These are phyloP conservation scores for Kregervanrija pseudodelftensis DNA, from an alignment of 805 yeast genomes.

Conservation along the genomic window DNA sequence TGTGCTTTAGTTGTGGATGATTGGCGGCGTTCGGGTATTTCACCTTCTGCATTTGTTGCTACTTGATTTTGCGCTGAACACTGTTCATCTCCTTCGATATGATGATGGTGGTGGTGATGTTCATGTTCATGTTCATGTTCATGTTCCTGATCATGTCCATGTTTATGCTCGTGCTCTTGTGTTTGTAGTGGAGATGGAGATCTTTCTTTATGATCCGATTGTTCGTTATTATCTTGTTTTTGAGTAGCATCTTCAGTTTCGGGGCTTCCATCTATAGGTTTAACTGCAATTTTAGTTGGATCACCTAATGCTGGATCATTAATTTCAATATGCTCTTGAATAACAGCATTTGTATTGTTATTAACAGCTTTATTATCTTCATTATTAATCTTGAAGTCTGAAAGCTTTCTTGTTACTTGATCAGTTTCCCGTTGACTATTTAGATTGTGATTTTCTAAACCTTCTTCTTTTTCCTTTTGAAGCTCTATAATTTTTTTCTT, in stretches of 20 bases:
- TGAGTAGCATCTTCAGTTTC: neutral
- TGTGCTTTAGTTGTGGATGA: constrained; percentile 27
- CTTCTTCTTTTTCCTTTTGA: constrained; percentile 18
- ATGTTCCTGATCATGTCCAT: neutral
- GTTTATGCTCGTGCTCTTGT: neutral
- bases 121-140: constrained; percentile 28
- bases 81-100: constrained; percentile 1
- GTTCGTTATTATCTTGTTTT: neutral
- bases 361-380: neutral
- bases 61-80: neutral
- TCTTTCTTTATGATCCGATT: neutral
- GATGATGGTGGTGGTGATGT: constrained; percentile 14
- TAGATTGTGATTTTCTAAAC: constrained; percentile 3
- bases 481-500: constrained; percentile 37
- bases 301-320: constrained; percentile 16
- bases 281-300: constrained; percentile 19
- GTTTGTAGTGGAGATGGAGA: neutral
- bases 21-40: constrained; percentile 30
- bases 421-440: constrained; percentile 2
- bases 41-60: constrained; percentile 8
- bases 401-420: constrained; percentile 3
- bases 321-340: neutral
- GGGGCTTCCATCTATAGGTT: constrained; percentile 6
- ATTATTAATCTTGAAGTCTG: constrained; percentile 5
- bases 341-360: constrained; percentile 14